Evolutionary conservation across 768 basidiomycete species (phyloP).

Genomic region (Lentinula boryana): DNA sequence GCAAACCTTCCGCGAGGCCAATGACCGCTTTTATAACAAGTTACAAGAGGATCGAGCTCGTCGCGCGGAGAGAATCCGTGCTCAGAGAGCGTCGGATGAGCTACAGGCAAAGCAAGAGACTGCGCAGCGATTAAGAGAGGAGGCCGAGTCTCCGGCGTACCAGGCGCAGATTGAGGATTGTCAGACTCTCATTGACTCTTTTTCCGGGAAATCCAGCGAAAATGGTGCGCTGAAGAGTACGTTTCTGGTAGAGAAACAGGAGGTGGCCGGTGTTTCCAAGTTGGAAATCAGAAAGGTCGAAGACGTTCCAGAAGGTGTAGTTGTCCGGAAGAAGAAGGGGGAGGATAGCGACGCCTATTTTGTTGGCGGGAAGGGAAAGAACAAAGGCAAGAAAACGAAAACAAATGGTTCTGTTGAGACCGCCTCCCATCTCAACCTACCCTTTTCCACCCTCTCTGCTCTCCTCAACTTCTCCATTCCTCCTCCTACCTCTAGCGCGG

Average conservation of each 20-base stretch:
- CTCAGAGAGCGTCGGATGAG: constrained; percentile 73
- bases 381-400: constrained; percentile 58
- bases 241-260: constrained; percentile 26
- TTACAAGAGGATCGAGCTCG: constrained; percentile 83
- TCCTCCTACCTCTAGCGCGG: constrained; percentile 70
- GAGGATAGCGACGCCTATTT: constrained; percentile 82
- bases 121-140: constrained; percentile 77
- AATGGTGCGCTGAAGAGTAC: constrained; percentile 37
- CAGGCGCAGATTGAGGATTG: constrained; percentile 95
- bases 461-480: constrained; percentile 86
- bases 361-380: constrained; percentile 62
- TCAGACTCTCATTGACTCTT: constrained; percentile 82
- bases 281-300: constrained; percentile 86
- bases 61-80: constrained; percentile 71
- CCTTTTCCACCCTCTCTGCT: constrained; percentile 81
- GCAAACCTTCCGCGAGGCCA: constrained; percentile 70
- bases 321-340: constrained; percentile 88
- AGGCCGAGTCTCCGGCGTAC: constrained; percentile 86
- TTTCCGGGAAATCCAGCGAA: constrained; percentile 60
- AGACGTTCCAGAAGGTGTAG: constrained; percentile 49
- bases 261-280: constrained; percentile 65
- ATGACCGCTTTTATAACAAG: constrained; percentile 79
- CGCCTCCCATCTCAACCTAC: constrained; percentile 55
- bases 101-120: constrained; percentile 75
- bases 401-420: constrained; percentile 28